Conservation (phyloP, 2,329 filamentous ascomycete genomes). For the Aureobasidium sp. region DNA sequence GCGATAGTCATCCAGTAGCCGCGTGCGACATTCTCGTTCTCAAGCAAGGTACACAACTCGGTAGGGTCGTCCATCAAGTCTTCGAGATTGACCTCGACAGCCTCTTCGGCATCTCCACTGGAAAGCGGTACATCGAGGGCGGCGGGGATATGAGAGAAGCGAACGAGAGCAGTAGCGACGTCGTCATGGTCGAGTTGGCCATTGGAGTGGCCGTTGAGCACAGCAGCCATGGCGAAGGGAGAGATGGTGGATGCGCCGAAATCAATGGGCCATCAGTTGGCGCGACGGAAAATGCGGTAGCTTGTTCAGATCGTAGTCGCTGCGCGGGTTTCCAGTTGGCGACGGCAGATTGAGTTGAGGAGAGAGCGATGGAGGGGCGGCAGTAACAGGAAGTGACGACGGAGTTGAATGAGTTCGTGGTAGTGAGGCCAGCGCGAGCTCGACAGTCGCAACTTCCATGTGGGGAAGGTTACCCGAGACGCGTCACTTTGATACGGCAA, state of each 20-base stretch:
- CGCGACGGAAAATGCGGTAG: not conserved
- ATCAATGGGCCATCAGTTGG: constrained; percentile 3
- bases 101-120: constrained; percentile 52
- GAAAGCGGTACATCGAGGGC: constrained; percentile 57
- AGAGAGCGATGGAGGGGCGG: not conserved
- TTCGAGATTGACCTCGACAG: constrained; percentile 89
- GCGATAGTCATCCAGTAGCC: constrained; percentile 98
- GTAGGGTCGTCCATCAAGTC: constrained; percentile 88
- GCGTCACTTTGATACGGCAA: constrained; percentile 2
- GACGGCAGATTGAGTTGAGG: not conserved
- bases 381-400: not conserved
- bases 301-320: not conserved
- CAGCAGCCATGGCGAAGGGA: constrained; percentile 39
- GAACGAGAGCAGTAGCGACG: constrained; percentile 30
- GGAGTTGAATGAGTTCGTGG: too few relatives aligned
- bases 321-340: not conserved
- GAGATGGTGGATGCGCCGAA: constrained; percentile 1
- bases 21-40: constrained; percentile 86
- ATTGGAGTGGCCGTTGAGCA: constrained; percentile 44
- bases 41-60: constrained; percentile 87
- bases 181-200: constrained; percentile 39
- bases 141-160: constrained; percentile 54
- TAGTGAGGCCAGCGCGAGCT: not conserved
- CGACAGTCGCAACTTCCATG: not conserved
- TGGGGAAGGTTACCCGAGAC: not conserved